Conservation (phyloP, 768 basidiomycete genomes). For the Hebeloma cylindrosporum region DNA sequence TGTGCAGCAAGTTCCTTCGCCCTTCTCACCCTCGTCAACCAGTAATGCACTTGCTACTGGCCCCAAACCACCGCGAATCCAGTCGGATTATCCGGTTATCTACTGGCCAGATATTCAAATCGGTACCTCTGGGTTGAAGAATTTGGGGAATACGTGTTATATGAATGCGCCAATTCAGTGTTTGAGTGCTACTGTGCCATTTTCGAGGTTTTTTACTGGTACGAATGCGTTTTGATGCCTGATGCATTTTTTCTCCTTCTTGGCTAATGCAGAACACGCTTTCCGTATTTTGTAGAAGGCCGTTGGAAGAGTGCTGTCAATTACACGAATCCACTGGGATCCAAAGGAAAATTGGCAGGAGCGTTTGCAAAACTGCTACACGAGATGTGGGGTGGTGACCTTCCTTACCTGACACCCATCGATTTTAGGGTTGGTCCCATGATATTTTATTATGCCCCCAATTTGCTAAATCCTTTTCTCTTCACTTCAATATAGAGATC, state of each 20-base stretch:
- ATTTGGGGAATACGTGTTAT: slow-evolving; percentile 96
- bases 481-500: slow-evolving; percentile 32
- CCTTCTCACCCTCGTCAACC: slow-evolving; percentile 19
- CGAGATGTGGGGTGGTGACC: slow-evolving; percentile 85
- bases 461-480: neutral
- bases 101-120: slow-evolving; percentile 86
- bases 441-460: neutral
- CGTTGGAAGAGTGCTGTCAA: slow-evolving; percentile 86
- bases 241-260: slow-evolving; percentile 3
- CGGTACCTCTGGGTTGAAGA: slow-evolving; percentile 86
- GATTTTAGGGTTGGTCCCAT: slow-evolving; percentile 71
- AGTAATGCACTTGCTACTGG: slow-evolving; percentile 20
- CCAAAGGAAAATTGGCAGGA: slow-evolving; percentile 76
- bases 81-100: slow-evolving; percentile 74
- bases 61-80: slow-evolving; percentile 66
- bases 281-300: slow-evolving; percentile 61
- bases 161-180: slow-evolving; percentile 99
- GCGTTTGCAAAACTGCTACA: slow-evolving; percentile 84
- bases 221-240: slow-evolving; percentile 14
- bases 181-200: slow-evolving; percentile 90
- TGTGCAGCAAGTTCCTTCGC: slow-evolving; percentile 38
- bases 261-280: too few relatives aligned
- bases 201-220: slow-evolving; percentile 92
- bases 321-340: slow-evolving; percentile 80
- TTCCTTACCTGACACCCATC: slow-evolving; percentile 78